phyloP scores from a whole-genome alignment of 352 stramenopile genomes.

The Phytophthora tubulina region DNA sequence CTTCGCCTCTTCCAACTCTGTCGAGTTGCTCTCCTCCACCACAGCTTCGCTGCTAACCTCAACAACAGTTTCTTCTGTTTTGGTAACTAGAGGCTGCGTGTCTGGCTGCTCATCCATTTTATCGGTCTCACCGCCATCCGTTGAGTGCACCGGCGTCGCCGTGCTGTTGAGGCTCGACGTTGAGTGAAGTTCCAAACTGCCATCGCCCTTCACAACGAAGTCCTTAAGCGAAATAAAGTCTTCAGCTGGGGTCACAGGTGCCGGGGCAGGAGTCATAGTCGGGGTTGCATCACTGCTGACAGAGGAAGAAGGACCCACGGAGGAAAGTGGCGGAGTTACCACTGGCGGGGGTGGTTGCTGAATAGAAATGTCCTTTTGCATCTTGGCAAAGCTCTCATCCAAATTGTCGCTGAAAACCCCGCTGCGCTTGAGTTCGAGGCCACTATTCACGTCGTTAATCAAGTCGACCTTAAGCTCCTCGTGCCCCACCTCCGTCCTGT shows the following conservation, averaged over 20 bases:
- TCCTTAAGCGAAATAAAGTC: conserved; percentile 69
- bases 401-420: conserved; percentile 23
- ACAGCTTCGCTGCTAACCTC: conserved; percentile 9
- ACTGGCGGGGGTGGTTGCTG: conserved; percentile 8
- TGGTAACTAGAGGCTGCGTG: conserved; percentile 1
- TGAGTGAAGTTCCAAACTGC: conserved; percentile 36
- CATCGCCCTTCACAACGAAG: conserved; percentile 53
- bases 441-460: background rate
- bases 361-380: conserved; percentile 46
- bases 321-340: conserved; percentile 28
- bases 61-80: conserved; percentile 16
- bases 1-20: conserved; percentile 6
- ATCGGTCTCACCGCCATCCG: conserved; percentile 27
- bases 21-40: conserved; percentile 7
- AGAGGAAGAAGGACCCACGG: conserved; percentile 16
- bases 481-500: conserved; percentile 4
- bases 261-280: background rate
- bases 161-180: conserved; percentile 42
- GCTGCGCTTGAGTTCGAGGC: conserved; percentile 13
- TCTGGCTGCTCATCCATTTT: conserved; percentile 27
- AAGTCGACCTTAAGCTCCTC: conserved; percentile 15
- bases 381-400: conserved; percentile 40
- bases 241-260: conserved; percentile 14
- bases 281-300: conserved; percentile 26
- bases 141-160: conserved; percentile 32